phyloP scores from a whole-genome alignment of 2,329 filamentous ascomycete species.

The Zasmidium citrigriseum region DNA sequence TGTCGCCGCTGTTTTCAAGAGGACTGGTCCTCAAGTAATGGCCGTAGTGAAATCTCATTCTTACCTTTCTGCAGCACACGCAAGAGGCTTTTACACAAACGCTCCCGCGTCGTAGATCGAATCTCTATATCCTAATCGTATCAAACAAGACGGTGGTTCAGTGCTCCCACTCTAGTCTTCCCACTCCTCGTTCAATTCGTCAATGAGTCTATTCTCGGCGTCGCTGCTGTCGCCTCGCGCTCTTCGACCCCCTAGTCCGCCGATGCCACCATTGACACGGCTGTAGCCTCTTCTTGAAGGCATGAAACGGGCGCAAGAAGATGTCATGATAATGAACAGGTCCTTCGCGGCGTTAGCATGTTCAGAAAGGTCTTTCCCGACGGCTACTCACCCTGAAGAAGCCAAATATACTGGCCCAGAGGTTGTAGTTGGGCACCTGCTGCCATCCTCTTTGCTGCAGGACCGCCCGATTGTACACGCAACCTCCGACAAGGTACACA shows the following conservation, averaged over 20 bases:
- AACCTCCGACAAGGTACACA: conserved; percentile 88
- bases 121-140: not conserved
- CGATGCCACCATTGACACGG: conserved; percentile 57
- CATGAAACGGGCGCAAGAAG: conserved; percentile 68
- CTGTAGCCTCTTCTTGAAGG: conserved; percentile 68
- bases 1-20: too few relatives aligned
- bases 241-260: conserved; percentile 47
- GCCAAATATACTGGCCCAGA: conserved; percentile 85
- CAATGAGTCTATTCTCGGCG: conserved; percentile 90
- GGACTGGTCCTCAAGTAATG: not conserved
- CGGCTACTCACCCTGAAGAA: conserved; percentile 78
- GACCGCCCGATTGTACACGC: conserved; percentile 93
- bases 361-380: too few relatives aligned
- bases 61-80: too few relatives aligned
- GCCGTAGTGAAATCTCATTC: not conserved
- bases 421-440: conserved; percentile 88
- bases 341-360: too few relatives aligned
- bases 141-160: conserved; percentile 24
- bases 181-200: conserved; percentile 96
- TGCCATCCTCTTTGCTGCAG: conserved; percentile 93
- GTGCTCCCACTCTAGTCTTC: conserved; percentile 97
- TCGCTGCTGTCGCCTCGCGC: conserved; percentile 58
- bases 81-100: not conserved
- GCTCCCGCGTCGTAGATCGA: too few relatives aligned
- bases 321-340: conserved; percentile 66